Conservation (phyloP, 768 basidiomycete genomes). For the Russula vinacea region DNA sequence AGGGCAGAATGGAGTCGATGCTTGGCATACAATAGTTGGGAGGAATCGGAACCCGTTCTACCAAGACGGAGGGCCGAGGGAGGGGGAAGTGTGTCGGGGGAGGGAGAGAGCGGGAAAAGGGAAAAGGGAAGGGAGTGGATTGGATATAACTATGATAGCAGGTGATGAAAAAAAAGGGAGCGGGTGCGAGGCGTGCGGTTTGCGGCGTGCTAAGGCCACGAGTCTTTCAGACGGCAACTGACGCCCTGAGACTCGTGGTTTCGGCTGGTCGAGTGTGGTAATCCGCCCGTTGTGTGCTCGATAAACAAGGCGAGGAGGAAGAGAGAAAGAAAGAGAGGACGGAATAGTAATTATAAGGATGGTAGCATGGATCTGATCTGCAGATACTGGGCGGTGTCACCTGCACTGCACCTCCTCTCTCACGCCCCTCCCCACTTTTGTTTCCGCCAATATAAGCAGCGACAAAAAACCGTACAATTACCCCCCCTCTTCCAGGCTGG, state of each 20-base stretch:
- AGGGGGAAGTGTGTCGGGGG: slow-evolving; percentile 32
- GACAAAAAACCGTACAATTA: slow-evolving; percentile 1
- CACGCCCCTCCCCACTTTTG: slow-evolving; percentile 10
- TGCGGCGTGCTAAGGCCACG: slow-evolving; percentile 40
- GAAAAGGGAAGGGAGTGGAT: slow-evolving; percentile 29
- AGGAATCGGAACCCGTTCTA: slow-evolving; percentile 32
- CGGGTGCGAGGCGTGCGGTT: slow-evolving; percentile 34
- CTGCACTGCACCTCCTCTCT: slow-evolving; percentile 6
- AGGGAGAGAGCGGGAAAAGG: slow-evolving; percentile 32
- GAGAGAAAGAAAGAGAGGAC: not conserved
- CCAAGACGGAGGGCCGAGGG: slow-evolving; percentile 31
- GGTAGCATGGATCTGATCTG: not conserved
- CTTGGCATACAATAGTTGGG: slow-evolving; percentile 44
- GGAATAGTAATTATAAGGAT: not conserved
- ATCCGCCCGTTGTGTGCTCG: not conserved
- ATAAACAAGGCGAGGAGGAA: not conserved
- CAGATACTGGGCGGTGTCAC: slow-evolving; percentile 6
- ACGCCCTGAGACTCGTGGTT: slow-evolving; percentile 29
- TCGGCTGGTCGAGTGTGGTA: slow-evolving; percentile 27
- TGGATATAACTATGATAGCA: slow-evolving; percentile 23
- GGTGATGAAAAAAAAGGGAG: slow-evolving; percentile 32
- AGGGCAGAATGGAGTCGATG: slow-evolving; percentile 38
- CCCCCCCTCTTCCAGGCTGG: not conserved
- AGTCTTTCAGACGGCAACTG: slow-evolving; percentile 33
- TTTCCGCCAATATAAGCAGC: not conserved